Conservation (phyloP, 352 stramenopile genomes). For the Elongisporangium anandrum region DNA sequence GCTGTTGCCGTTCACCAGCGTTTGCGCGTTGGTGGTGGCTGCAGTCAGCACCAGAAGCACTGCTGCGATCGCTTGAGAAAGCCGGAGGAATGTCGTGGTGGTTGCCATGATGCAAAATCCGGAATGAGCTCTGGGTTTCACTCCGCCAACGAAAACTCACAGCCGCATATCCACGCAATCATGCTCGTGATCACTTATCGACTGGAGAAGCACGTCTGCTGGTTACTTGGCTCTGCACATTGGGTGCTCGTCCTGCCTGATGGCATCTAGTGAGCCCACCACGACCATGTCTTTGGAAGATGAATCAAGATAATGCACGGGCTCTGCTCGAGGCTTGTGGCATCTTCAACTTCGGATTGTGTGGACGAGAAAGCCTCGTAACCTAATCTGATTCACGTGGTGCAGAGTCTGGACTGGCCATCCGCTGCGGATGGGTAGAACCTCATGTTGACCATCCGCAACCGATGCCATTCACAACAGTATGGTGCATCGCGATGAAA, state of each 20-base stretch:
- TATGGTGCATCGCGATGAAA: too few relatives aligned
- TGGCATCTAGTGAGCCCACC: not conserved
- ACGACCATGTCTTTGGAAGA: not conserved
- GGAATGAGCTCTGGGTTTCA: conserved; percentile 2
- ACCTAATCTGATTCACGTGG: not conserved
- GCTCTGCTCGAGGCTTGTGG: not conserved
- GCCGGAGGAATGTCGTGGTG: not conserved
- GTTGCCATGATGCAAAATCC: conserved; percentile 1
- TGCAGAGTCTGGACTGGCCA: not conserved
- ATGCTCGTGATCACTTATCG: not conserved
- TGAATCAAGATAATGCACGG: not conserved
- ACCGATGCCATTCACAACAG: too few relatives aligned
- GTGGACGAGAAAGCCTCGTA: not conserved
- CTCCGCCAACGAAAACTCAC: not conserved
- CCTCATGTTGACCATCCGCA: too few relatives aligned
- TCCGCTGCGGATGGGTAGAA: not conserved
- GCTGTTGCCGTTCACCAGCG: conserved; percentile 3
- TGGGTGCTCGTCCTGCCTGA: not conserved
- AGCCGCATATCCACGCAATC: not conserved
- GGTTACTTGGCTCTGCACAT: not conserved
- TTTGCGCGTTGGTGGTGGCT: not conserved
- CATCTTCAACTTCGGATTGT: not conserved
- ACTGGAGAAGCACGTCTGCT: not conserved
- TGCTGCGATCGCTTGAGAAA: not conserved
- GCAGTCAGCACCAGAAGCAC: conserved; percentile 1